A percentile compares a stretch with the other conserved stretches of the same genome.
phyloP scores from a whole-genome alignment of 768 basidiomycete genomes.

The Naganishia vishniacii region DNA sequence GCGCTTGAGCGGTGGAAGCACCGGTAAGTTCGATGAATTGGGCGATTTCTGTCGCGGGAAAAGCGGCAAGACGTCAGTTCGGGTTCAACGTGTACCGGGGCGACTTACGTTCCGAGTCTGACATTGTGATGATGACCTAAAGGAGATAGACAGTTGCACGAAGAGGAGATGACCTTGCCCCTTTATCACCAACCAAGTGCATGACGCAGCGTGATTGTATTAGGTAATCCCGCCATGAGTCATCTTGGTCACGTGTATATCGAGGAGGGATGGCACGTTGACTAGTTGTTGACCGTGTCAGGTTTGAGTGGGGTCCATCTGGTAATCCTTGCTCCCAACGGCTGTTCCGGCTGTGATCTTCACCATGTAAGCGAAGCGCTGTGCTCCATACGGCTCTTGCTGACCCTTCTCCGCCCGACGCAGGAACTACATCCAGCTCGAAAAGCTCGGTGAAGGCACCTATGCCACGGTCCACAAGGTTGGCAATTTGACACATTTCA shows the following conservation, averaged over 20 bases:
- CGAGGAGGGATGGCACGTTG: neutral
- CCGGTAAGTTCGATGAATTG: slow-evolving; percentile 25
- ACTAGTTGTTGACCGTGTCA: no score
- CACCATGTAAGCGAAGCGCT: no score
- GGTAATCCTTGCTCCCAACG: no score
- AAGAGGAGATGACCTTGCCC: no score
- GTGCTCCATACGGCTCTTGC: neutral
- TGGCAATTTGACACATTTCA: slow-evolving; percentile 19
- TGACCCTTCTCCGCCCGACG: neutral
- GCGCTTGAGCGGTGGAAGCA: slow-evolving; percentile 9
- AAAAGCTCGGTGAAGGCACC: slow-evolving; percentile 85
- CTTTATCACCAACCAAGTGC: neutral
- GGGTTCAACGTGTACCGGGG: neutral
- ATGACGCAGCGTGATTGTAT: neutral
- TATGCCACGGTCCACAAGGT: slow-evolving; percentile 99
- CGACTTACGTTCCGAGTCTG: slow-evolving; percentile 15
- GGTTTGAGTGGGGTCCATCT: no score
- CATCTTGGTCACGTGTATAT: neutral
- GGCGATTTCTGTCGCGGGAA: slow-evolving; percentile 14
- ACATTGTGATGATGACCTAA: neutral
- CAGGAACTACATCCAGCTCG: slow-evolving; percentile 59
- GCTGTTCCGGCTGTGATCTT: no score
- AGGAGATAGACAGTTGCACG: neutral
- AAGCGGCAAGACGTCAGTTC: neutral
- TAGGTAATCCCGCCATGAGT: neutral